phyloP scores from a whole-genome alignment of 2,329 filamentous ascomycete species.

The Fusarium ambrosium region DNA sequence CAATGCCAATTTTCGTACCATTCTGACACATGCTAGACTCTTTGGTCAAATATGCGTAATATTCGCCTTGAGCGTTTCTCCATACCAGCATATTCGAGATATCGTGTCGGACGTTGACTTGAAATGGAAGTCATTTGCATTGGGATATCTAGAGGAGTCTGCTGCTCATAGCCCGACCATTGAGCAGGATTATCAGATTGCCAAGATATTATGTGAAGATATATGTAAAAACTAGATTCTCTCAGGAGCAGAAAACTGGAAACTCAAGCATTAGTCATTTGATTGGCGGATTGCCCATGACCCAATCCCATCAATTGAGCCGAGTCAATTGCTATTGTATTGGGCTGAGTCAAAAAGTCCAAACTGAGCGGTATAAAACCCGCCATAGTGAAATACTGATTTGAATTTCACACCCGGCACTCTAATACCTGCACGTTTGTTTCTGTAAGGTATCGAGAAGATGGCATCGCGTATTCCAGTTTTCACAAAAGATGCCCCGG shows the following conservation, averaged over 20 bases:
- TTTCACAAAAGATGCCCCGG: background rate
- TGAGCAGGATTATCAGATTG: constrained; percentile 33
- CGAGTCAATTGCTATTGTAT: background rate
- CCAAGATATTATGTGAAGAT: constrained; percentile 26
- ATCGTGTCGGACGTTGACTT: constrained; percentile 17
- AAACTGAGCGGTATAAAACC: background rate
- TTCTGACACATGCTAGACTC: background rate
- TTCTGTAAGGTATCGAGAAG: accelerated
- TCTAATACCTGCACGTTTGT: background rate
- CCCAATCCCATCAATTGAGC: background rate
- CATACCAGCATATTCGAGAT: constrained; percentile 26
- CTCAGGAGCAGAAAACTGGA: background rate
- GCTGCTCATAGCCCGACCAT: constrained; percentile 20
- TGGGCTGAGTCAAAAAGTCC: background rate
- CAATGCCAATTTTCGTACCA: accelerated
- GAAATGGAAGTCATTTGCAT: constrained; percentile 25
- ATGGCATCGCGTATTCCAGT: background rate
- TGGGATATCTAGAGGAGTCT: constrained; percentile 11
- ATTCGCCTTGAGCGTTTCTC: constrained; percentile 30
- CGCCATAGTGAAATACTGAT: background rate
- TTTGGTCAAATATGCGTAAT: constrained; percentile 35
- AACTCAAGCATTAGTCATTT: background rate
- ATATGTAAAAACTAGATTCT: constrained; percentile 17
- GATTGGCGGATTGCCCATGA: background rate
- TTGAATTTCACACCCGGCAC: background rate